Base-by-base conservation (phyloP, 495 filamentous ascomycete species). In the Podospora bellae-mahoneyi region DNA sequence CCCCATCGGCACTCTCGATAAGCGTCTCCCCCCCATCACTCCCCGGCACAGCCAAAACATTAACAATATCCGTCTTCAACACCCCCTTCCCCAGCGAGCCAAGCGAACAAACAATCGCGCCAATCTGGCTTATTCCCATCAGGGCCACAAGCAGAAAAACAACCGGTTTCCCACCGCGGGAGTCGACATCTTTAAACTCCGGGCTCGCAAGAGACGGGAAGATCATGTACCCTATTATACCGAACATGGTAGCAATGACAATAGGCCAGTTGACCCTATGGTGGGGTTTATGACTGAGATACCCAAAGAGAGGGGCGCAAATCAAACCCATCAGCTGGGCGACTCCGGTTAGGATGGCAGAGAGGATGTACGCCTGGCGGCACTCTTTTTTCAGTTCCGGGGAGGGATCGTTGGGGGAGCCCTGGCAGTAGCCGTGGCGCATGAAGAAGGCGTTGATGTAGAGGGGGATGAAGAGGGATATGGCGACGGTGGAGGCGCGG, bases 401-500 rank as follows among this genome's bases (percentile, higher is more conserved):
- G 0, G 81, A 85, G 2, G 83, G 83, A 66, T 85, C 83, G 67
- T 84, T 82, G 44, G 84, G 84, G 2, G 84, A 83, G 13, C 86
- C 87, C 60, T 85, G 78, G 79, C 95, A 99, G 60, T 90, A 86
- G 6, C 92, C 93, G 61, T 90, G 88, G n/a, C 76, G 78, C 60
- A 92, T 89, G 77, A 94, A 99, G 77, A 92, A 97, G 54, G 89
- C 84, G 73, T 99, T 97, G 67, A 97, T 87, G 69, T 88, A 94
- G 4, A 99, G 84, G 5, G 95, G 96, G 62, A 99, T 89, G 80
- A 97, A 99, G 9, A 97, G 83, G 1, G 92, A 94, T 64, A 98
- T 96, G 13, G 90, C 94, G 56, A 99, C 94, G 0, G 93, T 96
- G n/a, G 92, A 97, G 13, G 95, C 92, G 62, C 95, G 88, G 4